Percentiles rank a stretch among this genome's conserved stretches.
Evolutionary conservation across 805 yeast genomes (phyloP).

Genomic region (Kregervanrija pseudodelftensis): DNA sequence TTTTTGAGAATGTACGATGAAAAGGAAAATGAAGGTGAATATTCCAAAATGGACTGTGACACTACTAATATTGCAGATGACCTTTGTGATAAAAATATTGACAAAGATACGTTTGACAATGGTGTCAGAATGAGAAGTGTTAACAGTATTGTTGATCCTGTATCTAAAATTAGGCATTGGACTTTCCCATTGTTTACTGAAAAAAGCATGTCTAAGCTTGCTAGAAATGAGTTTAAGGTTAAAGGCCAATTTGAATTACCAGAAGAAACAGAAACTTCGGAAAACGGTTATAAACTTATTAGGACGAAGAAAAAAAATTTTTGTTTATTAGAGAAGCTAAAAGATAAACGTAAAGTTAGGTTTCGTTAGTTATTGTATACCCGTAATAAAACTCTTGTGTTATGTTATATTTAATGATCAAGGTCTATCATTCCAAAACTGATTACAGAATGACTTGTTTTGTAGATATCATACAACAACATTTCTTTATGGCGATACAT

Average conservation of each 20-base stretch:
- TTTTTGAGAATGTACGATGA: slow-evolving; percentile 33
- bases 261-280: neutral
- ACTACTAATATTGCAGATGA: slow-evolving; percentile 12
- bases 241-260: slow-evolving; percentile 3
- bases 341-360: too few relatives aligned
- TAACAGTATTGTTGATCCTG: slow-evolving; percentile 10
- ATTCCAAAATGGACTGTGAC: slow-evolving; percentile 6
- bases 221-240: slow-evolving; percentile 17
- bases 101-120: slow-evolving; percentile 12
- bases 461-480: too few relatives aligned
- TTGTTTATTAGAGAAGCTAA: too few relatives aligned
- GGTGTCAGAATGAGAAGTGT: slow-evolving; percentile 11
- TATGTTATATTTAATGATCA: too few relatives aligned
- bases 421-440: too few relatives aligned
- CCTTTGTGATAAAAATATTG: neutral
- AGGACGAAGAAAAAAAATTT: too few relatives aligned
- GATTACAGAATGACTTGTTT: too few relatives aligned
- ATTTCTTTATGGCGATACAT: too few relatives aligned
- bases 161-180: slow-evolving; percentile 24
- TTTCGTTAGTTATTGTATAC: too few relatives aligned
- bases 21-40: slow-evolving; percentile 27
- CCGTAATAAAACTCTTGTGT: too few relatives aligned
- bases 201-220: slow-evolving; percentile 22
- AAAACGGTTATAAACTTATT: neutral
- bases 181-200: slow-evolving; percentile 30